Base-by-base conservation (phyloP, 2,329 filamentous ascomycete species). In the Aureobasidium sp. region DNA sequence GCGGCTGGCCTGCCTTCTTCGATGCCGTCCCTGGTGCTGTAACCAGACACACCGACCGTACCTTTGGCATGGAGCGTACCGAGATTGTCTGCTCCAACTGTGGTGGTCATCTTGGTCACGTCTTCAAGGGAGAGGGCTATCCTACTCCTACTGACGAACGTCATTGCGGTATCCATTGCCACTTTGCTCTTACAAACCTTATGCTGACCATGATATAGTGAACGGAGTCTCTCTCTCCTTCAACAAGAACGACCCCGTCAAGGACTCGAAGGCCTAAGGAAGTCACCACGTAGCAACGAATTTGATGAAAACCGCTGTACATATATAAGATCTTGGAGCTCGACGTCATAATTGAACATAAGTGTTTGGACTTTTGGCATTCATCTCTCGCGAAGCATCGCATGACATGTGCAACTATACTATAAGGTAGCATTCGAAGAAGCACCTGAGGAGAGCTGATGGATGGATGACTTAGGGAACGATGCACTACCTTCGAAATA, bases 1-100 rank as follows among this genome's bases (percentile, higher is more conserved):
- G 94, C 76, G 94, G 94, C 64, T 99, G 94, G 94, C 94, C 94
- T 0, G 94, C 94, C 13, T 99, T 97, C 77, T 99, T 93, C 73
- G 94, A 99, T 76, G 93, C 88, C 67, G 85, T 99, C 57, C 93
- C 94, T 0, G 92, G 91, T 2, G 93, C 93, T 0, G 91, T 99
- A 13, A 90, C 85, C 39, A 82, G 93, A 65, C 88, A 93, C 70
- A 85, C 86, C 66, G 94, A 99, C 75, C 79, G 77, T 52, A 80
- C 86, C 0, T 82, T 91, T 57, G 93, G 93, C 51, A 96, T 96
- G 90, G 73, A 81, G 71, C 82, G 94, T 67, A 97, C 86, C 15
- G 94, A 99, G 80, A 99, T 99, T 70, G 87, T 95, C 9, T 99
- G 94, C 77, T 84, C 85, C 66, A 96, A 96, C 74, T 99, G 94